Evolutionary conservation across 495 filamentous ascomycete species (phyloP).

Genomic region (Cercophora newfieldiana): DNA sequence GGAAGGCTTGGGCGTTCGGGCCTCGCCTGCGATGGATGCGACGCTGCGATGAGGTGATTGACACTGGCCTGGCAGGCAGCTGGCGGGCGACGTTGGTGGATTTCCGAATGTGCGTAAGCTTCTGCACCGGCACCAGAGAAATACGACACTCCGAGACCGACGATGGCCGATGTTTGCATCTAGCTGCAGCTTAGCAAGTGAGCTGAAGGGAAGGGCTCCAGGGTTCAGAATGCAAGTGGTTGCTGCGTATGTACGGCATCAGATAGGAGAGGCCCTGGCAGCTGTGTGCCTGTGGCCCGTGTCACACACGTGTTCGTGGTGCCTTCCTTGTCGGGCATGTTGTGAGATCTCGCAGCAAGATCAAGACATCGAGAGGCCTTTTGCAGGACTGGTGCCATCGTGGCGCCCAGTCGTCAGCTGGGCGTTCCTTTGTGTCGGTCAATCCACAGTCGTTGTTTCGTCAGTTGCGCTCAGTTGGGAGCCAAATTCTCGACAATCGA

Average conservation of each 20-base stretch:
- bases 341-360: neutral
- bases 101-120: conserved; percentile 2
- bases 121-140: neutral
- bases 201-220: neutral
- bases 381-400: neutral
- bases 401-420: neutral
- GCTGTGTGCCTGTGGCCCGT: conserved; percentile 10
- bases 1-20: neutral
- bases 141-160: conserved; percentile 7
- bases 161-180: conserved; percentile 13
- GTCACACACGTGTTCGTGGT: conserved; percentile 15
- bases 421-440: neutral
- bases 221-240: conserved; percentile 8
- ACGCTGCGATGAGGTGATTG: neutral
- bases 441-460: neutral
- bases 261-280: conserved; percentile 14
- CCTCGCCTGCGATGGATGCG: neutral
- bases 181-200: neutral
- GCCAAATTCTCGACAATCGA: neutral
- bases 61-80: neutral
- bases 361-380: neutral
- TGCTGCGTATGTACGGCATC: conserved; percentile 17
- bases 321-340: conserved; percentile 2
- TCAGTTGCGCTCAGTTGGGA: neutral
- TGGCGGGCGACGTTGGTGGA: neutral